These are phyloP conservation scores for Acmispon strigosus DNA, from an alignment of 306 rosid species.

Conservation along the genomic window DNA sequence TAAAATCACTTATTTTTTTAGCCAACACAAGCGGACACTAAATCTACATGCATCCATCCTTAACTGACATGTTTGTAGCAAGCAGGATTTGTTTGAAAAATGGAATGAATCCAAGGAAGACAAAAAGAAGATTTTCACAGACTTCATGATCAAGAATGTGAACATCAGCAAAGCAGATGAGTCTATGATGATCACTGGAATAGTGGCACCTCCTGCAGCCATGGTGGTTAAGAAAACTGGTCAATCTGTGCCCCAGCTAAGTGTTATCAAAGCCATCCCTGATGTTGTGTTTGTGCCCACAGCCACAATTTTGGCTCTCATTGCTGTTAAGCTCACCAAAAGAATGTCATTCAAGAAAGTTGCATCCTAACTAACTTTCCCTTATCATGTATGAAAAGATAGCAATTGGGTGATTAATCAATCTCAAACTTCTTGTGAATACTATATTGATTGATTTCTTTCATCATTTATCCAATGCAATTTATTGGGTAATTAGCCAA, in stretches of 20 bases:
- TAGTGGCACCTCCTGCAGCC: slow-evolving; percentile 51
- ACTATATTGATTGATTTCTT: too few relatives aligned
- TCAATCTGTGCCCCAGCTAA: slow-evolving; percentile 41
- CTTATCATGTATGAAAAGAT: not conserved
- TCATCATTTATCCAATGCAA: not conserved
- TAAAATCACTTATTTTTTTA: too few relatives aligned
- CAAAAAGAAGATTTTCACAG: not conserved
- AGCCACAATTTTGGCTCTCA: slow-evolving; percentile 39
- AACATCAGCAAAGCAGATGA: slow-evolving; percentile 33
- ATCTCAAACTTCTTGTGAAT: not conserved
- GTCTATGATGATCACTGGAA: slow-evolving; percentile 45
- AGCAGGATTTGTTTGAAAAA: slow-evolving; percentile 2
- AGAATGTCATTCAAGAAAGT: slow-evolving; percentile 27
- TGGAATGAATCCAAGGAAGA: not conserved
- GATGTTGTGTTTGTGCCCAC: slow-evolving; percentile 55
- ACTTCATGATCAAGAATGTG: slow-evolving; percentile 22
- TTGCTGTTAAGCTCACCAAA: slow-evolving; percentile 36
- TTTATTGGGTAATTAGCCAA: not conserved
- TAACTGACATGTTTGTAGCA: not conserved
- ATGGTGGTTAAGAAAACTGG: slow-evolving; percentile 48
- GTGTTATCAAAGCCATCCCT: slow-evolving; percentile 42
- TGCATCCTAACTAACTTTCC: not conserved
- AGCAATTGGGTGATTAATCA: not conserved
- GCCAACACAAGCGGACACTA: too few relatives aligned
- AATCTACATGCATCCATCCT: not conserved